Conservation (phyloP, 2,329 filamentous ascomycete genomes). For the Venturia oleaginea region DNA sequence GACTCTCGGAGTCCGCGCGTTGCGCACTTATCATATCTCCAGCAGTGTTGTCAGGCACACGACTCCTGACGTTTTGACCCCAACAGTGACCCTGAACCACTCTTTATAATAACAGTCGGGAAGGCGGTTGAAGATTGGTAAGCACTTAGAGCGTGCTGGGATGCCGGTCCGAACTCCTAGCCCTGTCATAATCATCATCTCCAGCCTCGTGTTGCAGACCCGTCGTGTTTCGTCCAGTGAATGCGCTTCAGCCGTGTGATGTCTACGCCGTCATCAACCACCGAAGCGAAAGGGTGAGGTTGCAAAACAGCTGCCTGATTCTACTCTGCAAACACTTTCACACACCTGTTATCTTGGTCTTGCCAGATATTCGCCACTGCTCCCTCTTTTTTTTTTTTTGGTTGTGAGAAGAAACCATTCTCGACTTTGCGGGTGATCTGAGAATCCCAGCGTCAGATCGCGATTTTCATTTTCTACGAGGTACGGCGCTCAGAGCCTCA, state of each 20-base stretch:
- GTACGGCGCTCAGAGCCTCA: too few species aligned
- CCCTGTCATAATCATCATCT: neutral
- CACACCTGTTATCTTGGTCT: neutral
- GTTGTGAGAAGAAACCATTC: neutral
- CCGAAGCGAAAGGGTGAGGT: conserved; percentile 1
- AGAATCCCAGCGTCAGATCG: neutral
- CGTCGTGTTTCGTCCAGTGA: neutral
- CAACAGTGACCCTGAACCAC: neutral
- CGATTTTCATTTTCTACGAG: neutral
- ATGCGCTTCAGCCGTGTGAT: neutral
- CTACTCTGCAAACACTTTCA: neutral
- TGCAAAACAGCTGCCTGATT: conserved; percentile 3
- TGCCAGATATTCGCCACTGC: conserved; percentile 1
- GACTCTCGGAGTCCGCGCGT: neutral
- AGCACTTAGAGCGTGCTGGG: conserved; percentile 1
- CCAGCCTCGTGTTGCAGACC: neutral
- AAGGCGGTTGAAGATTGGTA: neutral
- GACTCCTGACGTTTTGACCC: too few species aligned
- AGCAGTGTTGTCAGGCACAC: neutral
- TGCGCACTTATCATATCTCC: neutral
- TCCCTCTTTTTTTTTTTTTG: neutral
- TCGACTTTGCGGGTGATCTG: neutral
- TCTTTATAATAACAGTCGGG: neutral
- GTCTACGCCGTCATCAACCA: neutral
- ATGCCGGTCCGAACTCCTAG: neutral